Evolutionary conservation across 2,329 filamentous ascomycete genomes (phyloP).

Genomic region (Herpotrichia juniperi): DNA sequence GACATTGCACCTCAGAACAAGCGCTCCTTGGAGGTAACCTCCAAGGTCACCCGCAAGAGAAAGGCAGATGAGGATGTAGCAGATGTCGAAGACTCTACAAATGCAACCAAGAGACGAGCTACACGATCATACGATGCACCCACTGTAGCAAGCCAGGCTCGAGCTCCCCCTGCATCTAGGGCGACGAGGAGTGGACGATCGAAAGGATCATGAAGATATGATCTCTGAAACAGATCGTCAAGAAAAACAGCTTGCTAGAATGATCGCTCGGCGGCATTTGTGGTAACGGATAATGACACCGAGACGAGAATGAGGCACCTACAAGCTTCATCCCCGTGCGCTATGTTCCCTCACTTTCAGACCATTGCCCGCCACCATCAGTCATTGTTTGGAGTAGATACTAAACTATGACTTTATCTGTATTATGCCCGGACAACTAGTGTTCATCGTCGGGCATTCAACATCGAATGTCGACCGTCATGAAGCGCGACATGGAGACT

Average conservation of each 20-base stretch:
- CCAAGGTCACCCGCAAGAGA: conserved; percentile 37
- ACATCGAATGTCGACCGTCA: no score
- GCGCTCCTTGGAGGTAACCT: conserved; percentile 1
- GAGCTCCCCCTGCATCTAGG: conserved; percentile 20
- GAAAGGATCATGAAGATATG: conserved; percentile 2
- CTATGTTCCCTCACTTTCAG: not conserved
- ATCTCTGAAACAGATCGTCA: not conserved
- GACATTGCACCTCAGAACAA: conserved; percentile 6
- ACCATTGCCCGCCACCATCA: not conserved
- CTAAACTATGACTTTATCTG: not conserved
- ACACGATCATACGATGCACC: conserved; percentile 42
- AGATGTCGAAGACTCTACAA: conserved; percentile 16
- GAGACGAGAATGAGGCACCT: not conserved
- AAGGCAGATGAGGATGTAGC: conserved; percentile 30
- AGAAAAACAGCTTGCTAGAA: not conserved
- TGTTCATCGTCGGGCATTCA: no score
- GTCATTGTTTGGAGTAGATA: not conserved
- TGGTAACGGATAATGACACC: not conserved
- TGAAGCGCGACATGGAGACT: no score
- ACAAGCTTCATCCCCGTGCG: not conserved
- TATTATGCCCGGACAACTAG: no score
- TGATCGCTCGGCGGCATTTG: not conserved
- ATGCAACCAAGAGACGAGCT: conserved; percentile 34
- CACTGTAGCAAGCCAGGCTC: conserved; percentile 43
- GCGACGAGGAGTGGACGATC: conserved; percentile 20